Evolutionary conservation across 2,329 filamentous ascomycete genomes (phyloP).

Genomic region (Fusarium lyarnte): DNA sequence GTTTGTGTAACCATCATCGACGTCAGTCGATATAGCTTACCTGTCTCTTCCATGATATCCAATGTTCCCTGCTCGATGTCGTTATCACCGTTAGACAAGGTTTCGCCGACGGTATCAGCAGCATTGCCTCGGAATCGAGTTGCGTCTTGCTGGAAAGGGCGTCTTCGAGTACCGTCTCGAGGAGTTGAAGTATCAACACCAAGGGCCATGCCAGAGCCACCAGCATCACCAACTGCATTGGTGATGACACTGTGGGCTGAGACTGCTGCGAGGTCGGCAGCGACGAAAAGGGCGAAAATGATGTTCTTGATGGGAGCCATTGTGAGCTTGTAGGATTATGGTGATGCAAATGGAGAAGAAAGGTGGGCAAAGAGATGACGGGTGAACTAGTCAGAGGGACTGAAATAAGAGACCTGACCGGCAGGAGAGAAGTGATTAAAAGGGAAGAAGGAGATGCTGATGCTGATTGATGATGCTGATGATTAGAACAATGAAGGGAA

Average conservation of each 20-base stretch:
- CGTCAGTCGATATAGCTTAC: conserved; percentile 41
- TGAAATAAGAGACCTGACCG: conserved; percentile 5
- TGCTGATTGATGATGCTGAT: conserved; percentile 2
- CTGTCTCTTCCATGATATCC: conserved; percentile 66
- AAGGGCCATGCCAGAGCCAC: conserved; percentile 63
- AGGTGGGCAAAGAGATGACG: background rate
- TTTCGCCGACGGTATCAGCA: conserved; percentile 6
- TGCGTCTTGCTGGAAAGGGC: conserved; percentile 71
- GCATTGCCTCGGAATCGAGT: conserved; percentile 42
- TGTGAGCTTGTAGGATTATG: background rate
- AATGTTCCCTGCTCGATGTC: background rate
- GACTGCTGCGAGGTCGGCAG: conserved; percentile 11
- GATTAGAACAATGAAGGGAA: background rate
- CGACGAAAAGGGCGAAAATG: background rate
- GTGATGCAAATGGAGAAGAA: background rate
- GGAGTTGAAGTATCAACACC: conserved; percentile 65
- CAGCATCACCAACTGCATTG: conserved; percentile 61
- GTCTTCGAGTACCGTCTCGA: conserved; percentile 67
- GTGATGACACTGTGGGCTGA: conserved; percentile 7
- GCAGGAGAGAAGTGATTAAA: conserved; percentile 1
- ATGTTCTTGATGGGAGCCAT: conserved; percentile 18
- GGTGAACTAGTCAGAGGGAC: background rate
- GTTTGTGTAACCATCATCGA: rapidly evolving
- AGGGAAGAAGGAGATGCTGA: background rate
- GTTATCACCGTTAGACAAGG: background rate